Evolutionary conservation across 768 basidiomycete genomes (phyloP).

Genomic region (Hypholoma sublateritium): DNA sequence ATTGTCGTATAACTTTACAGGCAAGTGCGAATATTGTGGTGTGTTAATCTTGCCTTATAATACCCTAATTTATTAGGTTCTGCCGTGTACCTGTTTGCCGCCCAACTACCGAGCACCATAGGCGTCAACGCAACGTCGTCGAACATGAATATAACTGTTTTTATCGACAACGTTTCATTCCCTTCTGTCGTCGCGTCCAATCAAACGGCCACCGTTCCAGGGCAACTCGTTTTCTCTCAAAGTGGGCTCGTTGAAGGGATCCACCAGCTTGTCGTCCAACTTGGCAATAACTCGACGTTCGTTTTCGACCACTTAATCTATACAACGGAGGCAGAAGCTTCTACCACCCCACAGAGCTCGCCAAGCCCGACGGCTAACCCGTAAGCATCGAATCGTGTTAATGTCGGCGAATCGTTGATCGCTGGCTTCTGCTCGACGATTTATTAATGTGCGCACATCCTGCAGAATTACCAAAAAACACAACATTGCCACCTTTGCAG

Average conservation of each 20-base stretch:
- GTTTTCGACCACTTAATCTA: constrained; percentile 50
- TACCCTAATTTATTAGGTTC: constrained; percentile 35
- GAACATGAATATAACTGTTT: constrained; percentile 43
- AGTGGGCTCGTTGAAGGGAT: constrained; percentile 32
- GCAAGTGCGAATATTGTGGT: constrained; percentile 21
- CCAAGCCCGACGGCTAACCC: constrained; percentile 24
- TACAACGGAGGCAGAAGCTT: constrained; percentile 21
- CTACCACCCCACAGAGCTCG: constrained; percentile 12
- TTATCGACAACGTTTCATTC: constrained; percentile 34
- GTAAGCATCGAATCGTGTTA: constrained; percentile 36
- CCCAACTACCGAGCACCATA: constrained; percentile 31
- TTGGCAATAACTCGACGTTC: constrained; percentile 46
- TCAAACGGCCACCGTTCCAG: constrained; percentile 18
- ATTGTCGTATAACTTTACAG: constrained; percentile 43
- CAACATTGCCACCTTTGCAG: constrained; percentile 49
- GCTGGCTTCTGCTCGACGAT: background rate
- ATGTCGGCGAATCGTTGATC: constrained; percentile 25
- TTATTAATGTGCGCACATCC: background rate
- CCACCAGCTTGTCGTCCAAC: constrained; percentile 42
- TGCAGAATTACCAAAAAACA: constrained; percentile 27
- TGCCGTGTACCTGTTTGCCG: constrained; percentile 46
- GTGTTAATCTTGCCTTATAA: background rate
- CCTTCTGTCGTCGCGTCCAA: background rate
- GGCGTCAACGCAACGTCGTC: constrained; percentile 29
- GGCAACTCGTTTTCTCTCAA: constrained; percentile 38